Conservation (phyloP, 1,139 yeast genomes). For the Debaryomyces singareniensis region DNA sequence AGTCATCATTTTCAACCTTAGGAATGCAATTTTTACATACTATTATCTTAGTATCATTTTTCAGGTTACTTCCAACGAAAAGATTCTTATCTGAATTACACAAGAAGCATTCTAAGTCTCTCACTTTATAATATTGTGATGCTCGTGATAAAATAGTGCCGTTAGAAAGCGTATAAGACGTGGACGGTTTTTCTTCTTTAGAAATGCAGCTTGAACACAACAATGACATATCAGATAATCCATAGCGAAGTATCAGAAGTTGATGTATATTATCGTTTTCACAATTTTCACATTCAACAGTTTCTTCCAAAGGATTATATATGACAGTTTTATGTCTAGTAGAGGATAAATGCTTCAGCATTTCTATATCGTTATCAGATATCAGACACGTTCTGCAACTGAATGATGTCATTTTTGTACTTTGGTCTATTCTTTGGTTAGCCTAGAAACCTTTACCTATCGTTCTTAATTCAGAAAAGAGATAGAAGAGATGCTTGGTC, state of each 20-base stretch:
- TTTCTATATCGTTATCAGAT: slow-evolving; percentile 12
- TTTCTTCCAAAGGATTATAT: slow-evolving; percentile 28
- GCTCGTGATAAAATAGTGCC: slow-evolving; percentile 49
- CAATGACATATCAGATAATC: slow-evolving; percentile 48
- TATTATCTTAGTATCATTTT: slow-evolving; percentile 16
- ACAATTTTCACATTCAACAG: slow-evolving; percentile 52
- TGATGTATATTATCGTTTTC: slow-evolving; percentile 50
- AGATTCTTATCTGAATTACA: slow-evolving; percentile 40
- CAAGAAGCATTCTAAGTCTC: slow-evolving; percentile 43
- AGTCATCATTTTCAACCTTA: slow-evolving; percentile 13
- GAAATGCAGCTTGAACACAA: slow-evolving; percentile 42
- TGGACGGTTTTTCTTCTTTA: slow-evolving; percentile 43
- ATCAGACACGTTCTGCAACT: slow-evolving; percentile 27
- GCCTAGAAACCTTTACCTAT: no score
- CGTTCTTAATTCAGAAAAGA: no score
- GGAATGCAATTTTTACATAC: slow-evolving; percentile 39
- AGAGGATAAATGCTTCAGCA: slow-evolving; percentile 41
- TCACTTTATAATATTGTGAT: slow-evolving; percentile 39
- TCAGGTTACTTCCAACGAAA: slow-evolving; percentile 24
- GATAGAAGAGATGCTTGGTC: no score
- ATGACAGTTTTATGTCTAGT: slow-evolving; percentile 49
- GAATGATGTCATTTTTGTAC: slow-evolving; percentile 8
- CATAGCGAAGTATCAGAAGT: slow-evolving; percentile 45
- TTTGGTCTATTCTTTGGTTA: no score
- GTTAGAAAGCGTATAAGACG: slow-evolving; percentile 46